Conservation (phyloP, 352 stramenopile genomes). For the Hyphochytrium catenoides region DNA sequence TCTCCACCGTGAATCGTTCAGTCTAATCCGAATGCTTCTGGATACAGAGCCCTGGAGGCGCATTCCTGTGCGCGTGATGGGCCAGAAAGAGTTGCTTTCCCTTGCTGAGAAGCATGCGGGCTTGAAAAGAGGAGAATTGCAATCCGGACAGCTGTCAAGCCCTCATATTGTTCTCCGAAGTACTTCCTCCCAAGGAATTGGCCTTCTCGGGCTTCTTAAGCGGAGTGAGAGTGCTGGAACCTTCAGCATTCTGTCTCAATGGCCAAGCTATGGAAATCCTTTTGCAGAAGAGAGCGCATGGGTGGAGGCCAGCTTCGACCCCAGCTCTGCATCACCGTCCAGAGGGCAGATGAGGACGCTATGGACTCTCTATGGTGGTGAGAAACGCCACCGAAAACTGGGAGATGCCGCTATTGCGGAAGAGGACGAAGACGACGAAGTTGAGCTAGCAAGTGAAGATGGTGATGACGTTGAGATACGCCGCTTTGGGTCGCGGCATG, state of each 20-base stretch:
- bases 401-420: not conserved
- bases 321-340: not conserved
- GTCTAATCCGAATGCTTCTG: conserved; percentile 47
- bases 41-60: conserved; percentile 60
- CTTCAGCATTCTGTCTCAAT: conserved; percentile 2
- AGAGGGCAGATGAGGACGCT: conserved; percentile 2
- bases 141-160: no score
- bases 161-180: no score
- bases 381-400: not conserved
- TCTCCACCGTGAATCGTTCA: conserved; percentile 51
- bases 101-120: no score
- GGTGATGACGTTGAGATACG: no score
- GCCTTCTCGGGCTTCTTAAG: no score
- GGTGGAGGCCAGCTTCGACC: not conserved
- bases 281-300: no score
- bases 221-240: no score
- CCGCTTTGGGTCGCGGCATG: conserved; percentile 6
- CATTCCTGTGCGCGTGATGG: conserved; percentile 22
- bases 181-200: no score
- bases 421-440: not conserved
- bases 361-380: not conserved
- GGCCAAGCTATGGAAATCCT: conserved; percentile 1
- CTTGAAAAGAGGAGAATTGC: no score
- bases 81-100: no score
- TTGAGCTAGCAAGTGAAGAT: conserved; percentile 1